Percentiles rank a stretch among this genome's conserved stretches.
These are phyloP conservation scores for Aegilops longissima DNA, from an alignment of 176 grass and related monocot genomes.

Conservation along the genomic window DNA sequence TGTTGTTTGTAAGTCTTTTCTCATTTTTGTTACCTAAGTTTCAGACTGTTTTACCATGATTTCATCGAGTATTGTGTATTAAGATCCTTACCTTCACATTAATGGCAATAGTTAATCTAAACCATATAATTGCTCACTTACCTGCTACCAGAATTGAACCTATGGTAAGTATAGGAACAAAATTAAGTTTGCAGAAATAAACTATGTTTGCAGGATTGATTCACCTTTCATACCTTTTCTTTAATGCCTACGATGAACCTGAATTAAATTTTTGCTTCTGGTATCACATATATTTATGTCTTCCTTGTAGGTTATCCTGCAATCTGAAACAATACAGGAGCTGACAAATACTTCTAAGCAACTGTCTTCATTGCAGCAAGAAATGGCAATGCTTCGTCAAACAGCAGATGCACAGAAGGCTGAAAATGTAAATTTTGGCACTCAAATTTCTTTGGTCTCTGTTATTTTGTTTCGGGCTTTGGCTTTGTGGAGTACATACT, in stretches of 20 bases:
- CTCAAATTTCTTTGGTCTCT: not conserved
- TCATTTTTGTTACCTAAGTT: not conserved
- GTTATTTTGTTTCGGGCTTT: not conserved
- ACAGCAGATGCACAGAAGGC: slow-evolving; percentile 70
- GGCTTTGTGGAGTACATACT: not conserved
- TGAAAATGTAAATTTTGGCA: slow-evolving; percentile 71
- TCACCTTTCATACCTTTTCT: not conserved
- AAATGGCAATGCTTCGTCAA: slow-evolving; percentile 66
- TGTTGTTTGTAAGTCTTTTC: not conserved
- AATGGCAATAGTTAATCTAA: not conserved
- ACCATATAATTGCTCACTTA: not conserved
- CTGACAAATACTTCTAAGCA: slow-evolving; percentile 93
- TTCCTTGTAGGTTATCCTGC: slow-evolving; percentile 86
- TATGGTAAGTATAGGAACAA: not conserved
- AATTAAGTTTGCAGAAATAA: not conserved
- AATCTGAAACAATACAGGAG: slow-evolving; percentile 97
- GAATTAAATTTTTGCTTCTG: not conserved
- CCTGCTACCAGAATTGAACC: not conserved
- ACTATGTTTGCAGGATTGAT: not conserved
- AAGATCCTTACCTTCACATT: not conserved
- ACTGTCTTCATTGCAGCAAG: slow-evolving; percentile 76
- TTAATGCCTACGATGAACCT: not conserved
- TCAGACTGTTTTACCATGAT: not conserved
- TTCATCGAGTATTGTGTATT: not conserved
- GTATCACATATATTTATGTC: not conserved